Evolutionary conservation across 2,329 filamentous ascomycete genomes (phyloP).

Genomic region (Penicillium oxalicum): DNA sequence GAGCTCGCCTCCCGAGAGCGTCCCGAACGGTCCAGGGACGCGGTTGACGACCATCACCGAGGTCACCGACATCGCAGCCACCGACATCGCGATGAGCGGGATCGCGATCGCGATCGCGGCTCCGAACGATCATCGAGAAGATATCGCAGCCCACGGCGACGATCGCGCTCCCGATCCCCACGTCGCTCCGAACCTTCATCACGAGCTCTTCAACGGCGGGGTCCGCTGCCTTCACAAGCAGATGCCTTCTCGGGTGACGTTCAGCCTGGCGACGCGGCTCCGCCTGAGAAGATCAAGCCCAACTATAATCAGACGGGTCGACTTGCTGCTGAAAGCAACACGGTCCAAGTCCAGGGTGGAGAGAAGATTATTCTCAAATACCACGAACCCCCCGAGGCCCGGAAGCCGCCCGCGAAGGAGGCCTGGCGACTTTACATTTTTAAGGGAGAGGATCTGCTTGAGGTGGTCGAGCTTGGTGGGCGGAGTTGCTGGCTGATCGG

Average conservation of each 20-base stretch:
- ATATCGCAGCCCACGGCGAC: constrained; percentile 19
- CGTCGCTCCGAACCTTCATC: constrained; percentile 24
- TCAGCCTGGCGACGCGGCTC: constrained; percentile 23
- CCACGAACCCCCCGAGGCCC: constrained; percentile 87
- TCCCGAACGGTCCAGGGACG: constrained; percentile 20
- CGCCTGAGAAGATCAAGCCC: constrained; percentile 63
- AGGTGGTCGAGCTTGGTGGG: constrained; percentile 68
- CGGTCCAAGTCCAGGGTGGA: constrained; percentile 56
- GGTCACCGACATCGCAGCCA: constrained; percentile 25
- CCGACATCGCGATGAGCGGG: constrained; percentile 23
- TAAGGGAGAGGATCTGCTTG: constrained; percentile 72
- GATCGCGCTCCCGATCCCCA: constrained; percentile 29
- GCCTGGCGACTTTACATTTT: constrained; percentile 91
- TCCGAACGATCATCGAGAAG: constrained; percentile 20
- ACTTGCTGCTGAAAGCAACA: constrained; percentile 83
- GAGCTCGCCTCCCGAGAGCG: constrained; percentile 20
- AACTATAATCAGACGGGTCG: constrained; percentile 78
- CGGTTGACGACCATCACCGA: constrained; percentile 22
- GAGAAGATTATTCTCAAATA: constrained; percentile 77
- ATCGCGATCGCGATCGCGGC: constrained; percentile 16
- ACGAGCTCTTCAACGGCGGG: constrained; percentile 29
- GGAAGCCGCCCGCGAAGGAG: constrained; percentile 73
- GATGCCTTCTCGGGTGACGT: constrained; percentile 39
- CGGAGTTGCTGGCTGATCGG: constrained; percentile 90
- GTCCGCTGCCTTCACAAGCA: constrained; percentile 43